Base-by-base conservation (phyloP, 75 land plant species). In the Cryptomeria japonica region DNA sequence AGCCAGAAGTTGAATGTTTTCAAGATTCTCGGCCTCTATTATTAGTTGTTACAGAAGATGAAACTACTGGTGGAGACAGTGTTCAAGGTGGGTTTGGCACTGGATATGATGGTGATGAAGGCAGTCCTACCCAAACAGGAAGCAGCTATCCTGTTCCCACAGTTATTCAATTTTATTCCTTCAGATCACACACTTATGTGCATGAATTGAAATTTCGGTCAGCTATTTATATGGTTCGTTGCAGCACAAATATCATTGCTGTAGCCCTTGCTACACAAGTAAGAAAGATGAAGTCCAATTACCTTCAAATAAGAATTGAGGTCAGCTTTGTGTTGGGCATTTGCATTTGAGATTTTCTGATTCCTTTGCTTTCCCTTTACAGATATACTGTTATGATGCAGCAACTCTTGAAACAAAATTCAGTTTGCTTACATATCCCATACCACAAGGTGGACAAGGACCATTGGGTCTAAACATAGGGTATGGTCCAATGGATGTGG, bases 321-420 rank as follows among this genome's bases (percentile, higher is more conserved):
- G 16, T 34, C 77, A 75, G 77, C 37, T 64, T 64, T 64, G 9
- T 22, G 22, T 64, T 64, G 70, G 31, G 8, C 70, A 75, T 75
- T 75, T 75, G 34, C 37, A 31, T 32, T 75, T 75, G 38, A 75
- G 9, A 14, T 84, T 51, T 34, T 34, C 37, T 32, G 37, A 32
- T 75, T 75, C 16, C 37, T 75, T 31, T 14, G 34, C 61, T 42
- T 44, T 39, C 39, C 19, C 64, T 87, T 87, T 58, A 85, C 96
- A 97, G 99, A 93, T 97, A 88, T 95, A 97, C 89, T 96, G 98
- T 87, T 95, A 95, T 91, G 96, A 97, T 93, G 92, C 99, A 6
- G 92, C 90, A 18, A 96, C 97, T 36, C 95, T 97, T 41, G 94
- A 94, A 88, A 95, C 90, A 37, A 94, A 91, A 38, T 96, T 95